Conservation (phyloP, 352 stramenopile species). For the Phytophthora podocarpi region DNA sequence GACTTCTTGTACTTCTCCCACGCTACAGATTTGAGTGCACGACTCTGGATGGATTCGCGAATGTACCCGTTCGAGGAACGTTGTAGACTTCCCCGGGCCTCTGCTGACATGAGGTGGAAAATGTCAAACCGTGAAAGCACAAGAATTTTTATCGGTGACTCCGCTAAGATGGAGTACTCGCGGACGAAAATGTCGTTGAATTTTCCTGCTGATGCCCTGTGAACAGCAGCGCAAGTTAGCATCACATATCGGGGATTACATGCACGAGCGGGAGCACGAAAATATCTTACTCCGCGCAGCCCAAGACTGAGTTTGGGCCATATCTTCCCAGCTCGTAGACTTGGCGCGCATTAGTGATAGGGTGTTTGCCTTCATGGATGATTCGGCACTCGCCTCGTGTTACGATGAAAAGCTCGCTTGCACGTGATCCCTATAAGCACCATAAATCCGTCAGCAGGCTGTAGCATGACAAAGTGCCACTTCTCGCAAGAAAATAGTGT, state of each 20-base stretch:
- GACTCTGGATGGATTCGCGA: conserved; percentile 69
- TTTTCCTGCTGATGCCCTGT: conserved; percentile 72
- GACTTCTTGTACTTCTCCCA: conserved; percentile 81
- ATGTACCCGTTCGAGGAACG: conserved; percentile 60
- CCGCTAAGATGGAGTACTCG: conserved; percentile 76
- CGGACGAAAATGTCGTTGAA: conserved; percentile 85
- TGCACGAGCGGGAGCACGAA: neutral
- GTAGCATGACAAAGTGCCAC: too few species aligned
- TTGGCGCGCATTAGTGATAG: conserved; percentile 62
- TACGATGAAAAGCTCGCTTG: conserved; percentile 75
- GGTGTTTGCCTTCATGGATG: conserved; percentile 78
- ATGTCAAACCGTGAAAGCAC: conserved; percentile 87
- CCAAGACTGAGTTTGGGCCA: conserved; percentile 75
- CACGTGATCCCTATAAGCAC: conserved; percentile 57
- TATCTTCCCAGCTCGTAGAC: conserved; percentile 74
- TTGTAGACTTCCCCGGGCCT: conserved; percentile 72
- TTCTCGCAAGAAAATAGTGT: too few species aligned
- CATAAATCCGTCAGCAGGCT: neutral
- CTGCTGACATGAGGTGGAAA: conserved; percentile 79
- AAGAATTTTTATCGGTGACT: conserved; percentile 79
- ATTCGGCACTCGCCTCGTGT: conserved; percentile 78
- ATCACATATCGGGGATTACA: neutral
- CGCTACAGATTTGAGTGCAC: conserved; percentile 73
- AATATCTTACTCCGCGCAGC: conserved; percentile 75
- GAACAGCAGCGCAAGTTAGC: conserved; percentile 2